phyloP scores from a whole-genome alignment of 371 early-diverging fungal species.

The Saksenaea vasiformis region DNA sequence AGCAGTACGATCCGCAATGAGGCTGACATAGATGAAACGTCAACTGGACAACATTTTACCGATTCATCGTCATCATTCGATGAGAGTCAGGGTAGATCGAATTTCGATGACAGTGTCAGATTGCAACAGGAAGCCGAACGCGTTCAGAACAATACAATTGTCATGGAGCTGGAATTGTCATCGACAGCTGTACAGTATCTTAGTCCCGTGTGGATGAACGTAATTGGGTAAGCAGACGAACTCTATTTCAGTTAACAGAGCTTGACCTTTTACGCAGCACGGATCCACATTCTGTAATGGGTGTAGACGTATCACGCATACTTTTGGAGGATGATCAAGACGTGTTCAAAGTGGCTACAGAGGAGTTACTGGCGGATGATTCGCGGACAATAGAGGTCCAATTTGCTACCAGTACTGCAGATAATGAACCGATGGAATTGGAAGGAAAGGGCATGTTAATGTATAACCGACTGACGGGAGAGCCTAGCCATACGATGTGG shows the following conservation, averaged over 20 bases:
- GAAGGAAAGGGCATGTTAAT: constrained; percentile 92
- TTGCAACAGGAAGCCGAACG: constrained; percentile 55
- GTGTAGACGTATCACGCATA: constrained; percentile 44
- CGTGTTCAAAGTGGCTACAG: constrained; percentile 71
- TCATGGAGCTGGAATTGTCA: constrained; percentile 61
- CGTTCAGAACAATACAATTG: constrained; percentile 60
- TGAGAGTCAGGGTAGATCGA: neutral
- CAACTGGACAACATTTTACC: neutral
- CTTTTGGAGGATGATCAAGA: constrained; percentile 53
- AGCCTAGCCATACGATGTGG: constrained; percentile 86
- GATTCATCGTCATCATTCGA: neutral
- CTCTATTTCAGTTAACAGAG: neutral
- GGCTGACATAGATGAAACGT: neutral
- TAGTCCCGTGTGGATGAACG: constrained; percentile 62
- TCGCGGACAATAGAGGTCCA: constrained; percentile 77
- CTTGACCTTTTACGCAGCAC: constrained; percentile 29
- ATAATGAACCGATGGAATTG: constrained; percentile 63
- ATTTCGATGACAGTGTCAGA: neutral
- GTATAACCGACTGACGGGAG: constrained; percentile 67
- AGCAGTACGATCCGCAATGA: neutral
- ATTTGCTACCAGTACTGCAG: constrained; percentile 56
- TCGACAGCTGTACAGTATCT: constrained; percentile 53
- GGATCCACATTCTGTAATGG: constrained; percentile 50
- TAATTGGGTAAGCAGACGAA: constrained; percentile 53
- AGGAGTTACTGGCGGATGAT: constrained; percentile 68